A percentile compares a stretch with the other conserved stretches of the same genome.
These are phyloP conservation scores for Colletotrichum zoysiae DNA, from an alignment of 2,329 filamentous ascomycete genomes.

Conservation along the genomic window DNA sequence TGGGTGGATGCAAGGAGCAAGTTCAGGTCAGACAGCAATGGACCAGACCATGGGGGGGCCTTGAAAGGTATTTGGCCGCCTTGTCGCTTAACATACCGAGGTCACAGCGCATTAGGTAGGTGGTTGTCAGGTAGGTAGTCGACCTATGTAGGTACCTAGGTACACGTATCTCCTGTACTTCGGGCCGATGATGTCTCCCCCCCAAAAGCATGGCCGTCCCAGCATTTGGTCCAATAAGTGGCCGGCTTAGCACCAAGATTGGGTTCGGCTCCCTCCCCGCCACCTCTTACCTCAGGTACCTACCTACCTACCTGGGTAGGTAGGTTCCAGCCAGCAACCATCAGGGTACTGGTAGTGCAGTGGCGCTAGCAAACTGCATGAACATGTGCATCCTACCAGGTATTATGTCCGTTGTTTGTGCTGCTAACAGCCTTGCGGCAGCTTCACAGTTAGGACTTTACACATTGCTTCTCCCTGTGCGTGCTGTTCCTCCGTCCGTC, in stretches of 20 bases:
- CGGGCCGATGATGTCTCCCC: background rate
- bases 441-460: constrained; percentile 7
- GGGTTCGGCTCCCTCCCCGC: background rate
- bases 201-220: constrained; percentile 6
- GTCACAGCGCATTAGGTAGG: no score
- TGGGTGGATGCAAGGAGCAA: constrained; percentile 33
- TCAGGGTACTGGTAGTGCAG: background rate
- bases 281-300: background rate
- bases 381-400: constrained; percentile 15
- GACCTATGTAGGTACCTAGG: no score
- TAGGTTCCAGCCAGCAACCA: constrained; percentile 2
- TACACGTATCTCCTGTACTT: no score
- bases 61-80: constrained; percentile 5
- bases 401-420: background rate
- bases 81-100: constrained; percentile 4
- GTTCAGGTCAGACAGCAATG: constrained; percentile 10
- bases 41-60: constrained; percentile 4
- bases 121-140: no score
- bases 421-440: constrained; percentile 19
- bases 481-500: constrained; percentile 4
- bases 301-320: no score
- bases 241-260: constrained; percentile 4
- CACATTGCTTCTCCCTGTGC: constrained; percentile 3
- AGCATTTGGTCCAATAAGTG: constrained; percentile 9
- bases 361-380: constrained; percentile 10